Evolutionary conservation across 2,329 filamentous ascomycete species (phyloP).

Genomic region (Cytospora paraplurivora): DNA sequence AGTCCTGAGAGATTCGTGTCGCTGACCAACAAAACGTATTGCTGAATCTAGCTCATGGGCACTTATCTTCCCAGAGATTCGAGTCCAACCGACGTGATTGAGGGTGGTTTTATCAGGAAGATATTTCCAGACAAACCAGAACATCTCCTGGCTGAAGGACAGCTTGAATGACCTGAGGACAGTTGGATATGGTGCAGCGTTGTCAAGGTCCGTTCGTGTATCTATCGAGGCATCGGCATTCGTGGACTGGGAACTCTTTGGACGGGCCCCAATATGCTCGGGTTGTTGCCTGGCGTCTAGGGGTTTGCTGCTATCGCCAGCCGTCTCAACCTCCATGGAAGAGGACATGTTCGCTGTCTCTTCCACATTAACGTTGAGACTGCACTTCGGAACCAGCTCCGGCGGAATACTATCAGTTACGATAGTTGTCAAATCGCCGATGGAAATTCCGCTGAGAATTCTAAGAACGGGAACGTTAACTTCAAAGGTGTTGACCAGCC

Average conservation of each 20-base stretch:
- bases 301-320: background rate
- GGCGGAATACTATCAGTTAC: slow-evolving; percentile 1
- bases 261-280: too few species aligned
- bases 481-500: slow-evolving; percentile 47
- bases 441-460: slow-evolving; percentile 38
- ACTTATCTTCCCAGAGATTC: slow-evolving; percentile 39
- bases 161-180: slow-evolving; percentile 32
- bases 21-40: slow-evolving; percentile 34
- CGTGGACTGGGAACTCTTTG: too few species aligned
- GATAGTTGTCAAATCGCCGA: slow-evolving; percentile 10
- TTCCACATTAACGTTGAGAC: background rate
- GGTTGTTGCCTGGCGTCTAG: too few species aligned
- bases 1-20: slow-evolving; percentile 41
- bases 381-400: slow-evolving; percentile 5
- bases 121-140: slow-evolving; percentile 41
- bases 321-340: background rate
- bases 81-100: slow-evolving; percentile 41
- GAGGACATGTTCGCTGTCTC: too few species aligned
- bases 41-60: slow-evolving; percentile 38
- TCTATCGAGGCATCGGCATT: too few species aligned
- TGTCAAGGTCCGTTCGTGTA: too few species aligned
- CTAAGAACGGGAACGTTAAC: slow-evolving; percentile 47
- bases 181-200: background rate
- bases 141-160: slow-evolving; percentile 43
- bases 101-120: slow-evolving; percentile 42